These are phyloP conservation scores for Clausena lansium DNA, from an alignment of 345 rosid genomes.

Conservation along the genomic window DNA sequence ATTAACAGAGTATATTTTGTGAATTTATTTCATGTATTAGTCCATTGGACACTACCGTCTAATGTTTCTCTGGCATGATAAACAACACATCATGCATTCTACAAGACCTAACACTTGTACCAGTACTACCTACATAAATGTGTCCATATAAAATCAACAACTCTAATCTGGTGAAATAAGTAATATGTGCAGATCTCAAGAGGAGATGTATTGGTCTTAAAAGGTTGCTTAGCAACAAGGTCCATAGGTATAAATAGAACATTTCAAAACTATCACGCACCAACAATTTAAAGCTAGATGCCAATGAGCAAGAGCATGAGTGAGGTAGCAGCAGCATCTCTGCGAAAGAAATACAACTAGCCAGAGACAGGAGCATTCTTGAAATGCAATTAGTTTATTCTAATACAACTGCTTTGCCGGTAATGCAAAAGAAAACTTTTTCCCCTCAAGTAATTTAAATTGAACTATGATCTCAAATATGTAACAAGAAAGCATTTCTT, in stretches of 20 bases:
- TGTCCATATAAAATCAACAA: not conserved
- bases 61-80: not conserved
- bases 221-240: not conserved
- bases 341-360: not conserved
- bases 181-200: not conserved
- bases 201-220: not conserved
- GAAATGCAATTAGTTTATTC: not conserved
- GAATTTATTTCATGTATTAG: not conserved
- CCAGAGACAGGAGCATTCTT: not conserved
- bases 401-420: not conserved
- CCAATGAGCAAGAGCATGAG: not conserved
- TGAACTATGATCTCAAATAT: not conserved
- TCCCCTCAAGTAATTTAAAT: not conserved
- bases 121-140: not conserved
- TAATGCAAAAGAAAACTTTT: not conserved
- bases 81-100: not conserved
- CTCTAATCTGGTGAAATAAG: slow-evolving; percentile 9
- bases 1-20: not conserved
- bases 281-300: not conserved
- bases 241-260: not conserved
- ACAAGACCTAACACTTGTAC: not conserved
- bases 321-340: not conserved
- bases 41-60: not conserved
- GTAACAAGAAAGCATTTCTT: not conserved
- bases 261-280: not conserved